Percentiles rank a stretch among this genome's conserved stretches.
Evolutionary conservation across 2,329 filamentous ascomycete genomes (phyloP).

Genomic region (Clarireedia monteithiana): DNA sequence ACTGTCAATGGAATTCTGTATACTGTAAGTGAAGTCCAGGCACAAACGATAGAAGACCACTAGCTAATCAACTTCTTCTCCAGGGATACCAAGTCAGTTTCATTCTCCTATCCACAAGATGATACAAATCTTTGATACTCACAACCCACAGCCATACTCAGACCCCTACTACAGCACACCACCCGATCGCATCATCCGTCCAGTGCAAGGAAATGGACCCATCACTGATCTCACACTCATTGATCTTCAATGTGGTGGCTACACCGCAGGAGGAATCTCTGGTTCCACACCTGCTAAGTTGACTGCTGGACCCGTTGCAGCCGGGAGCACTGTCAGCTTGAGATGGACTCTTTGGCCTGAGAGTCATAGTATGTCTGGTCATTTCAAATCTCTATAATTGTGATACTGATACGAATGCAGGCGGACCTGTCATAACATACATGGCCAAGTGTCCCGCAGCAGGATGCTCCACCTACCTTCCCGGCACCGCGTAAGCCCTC

Average conservation of each 20-base stretch:
- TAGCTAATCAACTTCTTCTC: not conserved
- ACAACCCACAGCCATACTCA: conserved; percentile 30
- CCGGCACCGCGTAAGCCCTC: conserved; percentile 32
- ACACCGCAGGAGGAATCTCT: conserved; percentile 38
- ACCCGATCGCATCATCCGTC: conserved; percentile 47
- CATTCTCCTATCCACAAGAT: not conserved
- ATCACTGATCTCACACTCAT: conserved; percentile 43
- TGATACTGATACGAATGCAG: not conserved
- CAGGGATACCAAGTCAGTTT: conserved; percentile 28
- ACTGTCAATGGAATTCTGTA: conserved; percentile 20
- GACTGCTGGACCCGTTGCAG: conserved; percentile 45
- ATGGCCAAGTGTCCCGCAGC: conserved; percentile 46
- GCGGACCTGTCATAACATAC: conserved; percentile 50
- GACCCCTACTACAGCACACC: conserved; percentile 36
- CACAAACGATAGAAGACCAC: too few species aligned
- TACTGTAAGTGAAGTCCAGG: not conserved
- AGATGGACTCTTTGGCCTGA: conserved; percentile 46
- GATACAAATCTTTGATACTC: conserved; percentile 9
- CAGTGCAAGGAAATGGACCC: conserved; percentile 50
- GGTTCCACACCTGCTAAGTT: conserved; percentile 46
- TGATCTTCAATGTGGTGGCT: conserved; percentile 50
- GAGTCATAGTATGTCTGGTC: conserved; percentile 18
- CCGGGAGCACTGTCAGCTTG: conserved; percentile 45
- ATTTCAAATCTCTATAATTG: not conserved
- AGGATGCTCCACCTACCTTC: conserved; percentile 42